phyloP scores from a whole-genome alignment of 2,329 filamentous ascomycete genomes.

The Aspergillus sp. region DNA sequence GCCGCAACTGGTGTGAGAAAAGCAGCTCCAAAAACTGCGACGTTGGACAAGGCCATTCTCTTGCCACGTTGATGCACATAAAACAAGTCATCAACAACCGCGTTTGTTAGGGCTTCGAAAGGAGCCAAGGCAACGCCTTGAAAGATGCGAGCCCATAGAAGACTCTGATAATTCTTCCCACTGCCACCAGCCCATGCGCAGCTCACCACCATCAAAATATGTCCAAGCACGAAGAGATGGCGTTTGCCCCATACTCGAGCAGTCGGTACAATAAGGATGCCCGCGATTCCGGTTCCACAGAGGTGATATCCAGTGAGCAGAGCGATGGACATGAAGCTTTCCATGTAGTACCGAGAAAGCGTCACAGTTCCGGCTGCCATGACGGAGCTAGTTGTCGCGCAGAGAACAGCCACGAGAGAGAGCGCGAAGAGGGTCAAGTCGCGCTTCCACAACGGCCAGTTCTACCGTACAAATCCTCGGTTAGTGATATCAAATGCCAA shows the following conservation, averaged over 20 bases:
- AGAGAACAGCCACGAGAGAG: conserved; percentile 78
- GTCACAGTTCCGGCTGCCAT: conserved; percentile 86
- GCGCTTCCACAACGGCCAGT: conserved; percentile 84
- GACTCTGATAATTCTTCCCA: conserved; percentile 65
- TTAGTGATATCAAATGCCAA: neutral
- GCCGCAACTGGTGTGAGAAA: conserved; percentile 86
- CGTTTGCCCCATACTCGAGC: conserved; percentile 91
- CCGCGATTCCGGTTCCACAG: conserved; percentile 76
- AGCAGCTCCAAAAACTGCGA: conserved; percentile 68
- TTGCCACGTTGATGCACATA: conserved; percentile 83
- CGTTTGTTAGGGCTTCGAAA: conserved; percentile 87
- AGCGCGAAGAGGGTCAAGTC: conserved; percentile 78
- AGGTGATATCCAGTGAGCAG: conserved; percentile 85
- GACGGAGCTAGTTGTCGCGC: conserved; percentile 78
- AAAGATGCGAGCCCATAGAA: conserved; percentile 76
- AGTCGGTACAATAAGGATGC: conserved; percentile 81
- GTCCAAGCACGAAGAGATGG: conserved; percentile 79
- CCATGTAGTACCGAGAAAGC: conserved; percentile 65
- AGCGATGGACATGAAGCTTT: conserved; percentile 72
- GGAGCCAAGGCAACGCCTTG: conserved; percentile 86
- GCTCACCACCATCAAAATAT: conserved; percentile 69
- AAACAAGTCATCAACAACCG: conserved; percentile 84
- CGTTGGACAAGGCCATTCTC: conserved; percentile 79
- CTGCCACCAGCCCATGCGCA: conserved; percentile 76
- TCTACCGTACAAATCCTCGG: conserved; percentile 45